Evolutionary conservation across 2,329 filamentous ascomycete genomes (phyloP).

Genomic region (Aspergillus proliferans): DNA sequence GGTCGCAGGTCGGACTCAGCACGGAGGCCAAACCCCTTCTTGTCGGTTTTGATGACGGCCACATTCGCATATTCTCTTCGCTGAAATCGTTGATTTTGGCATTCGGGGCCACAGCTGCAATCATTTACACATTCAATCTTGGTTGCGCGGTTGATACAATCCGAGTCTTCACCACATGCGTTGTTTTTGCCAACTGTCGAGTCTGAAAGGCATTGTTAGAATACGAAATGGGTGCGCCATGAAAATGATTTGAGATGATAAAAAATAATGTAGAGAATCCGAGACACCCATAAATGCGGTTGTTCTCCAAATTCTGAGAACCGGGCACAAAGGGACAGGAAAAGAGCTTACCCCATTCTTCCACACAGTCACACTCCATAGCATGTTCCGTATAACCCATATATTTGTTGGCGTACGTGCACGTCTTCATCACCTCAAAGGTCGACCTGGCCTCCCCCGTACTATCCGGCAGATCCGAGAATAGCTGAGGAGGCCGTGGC

Average conservation of each 20-base stretch:
- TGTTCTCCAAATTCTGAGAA: too few species aligned
- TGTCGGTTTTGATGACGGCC: constrained; percentile 93
- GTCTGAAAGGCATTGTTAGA: constrained; percentile 42
- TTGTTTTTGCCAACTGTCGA: constrained; percentile 54
- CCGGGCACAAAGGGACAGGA: constrained; percentile 15
- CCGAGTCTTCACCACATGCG: constrained; percentile 91
- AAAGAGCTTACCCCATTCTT: constrained; percentile 78
- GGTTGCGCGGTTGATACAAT: constrained; percentile 96
- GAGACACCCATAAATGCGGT: neutral
- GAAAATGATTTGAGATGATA: neutral
- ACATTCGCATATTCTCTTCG: constrained; percentile 84
- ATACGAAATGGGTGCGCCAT: neutral
- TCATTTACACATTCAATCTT: constrained; percentile 93
- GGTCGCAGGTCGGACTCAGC: constrained; percentile 69
- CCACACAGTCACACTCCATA: constrained; percentile 88
- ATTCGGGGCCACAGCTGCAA: constrained; percentile 79
- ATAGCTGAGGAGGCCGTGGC: constrained; percentile 59
- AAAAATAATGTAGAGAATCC: constrained; percentile 4
- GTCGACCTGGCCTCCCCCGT: constrained; percentile 67
- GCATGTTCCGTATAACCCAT: constrained; percentile 89
- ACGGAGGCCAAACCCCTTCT: constrained; percentile 91
- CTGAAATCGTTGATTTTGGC: constrained; percentile 93
- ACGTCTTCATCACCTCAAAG: constrained; percentile 77
- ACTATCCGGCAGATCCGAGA: constrained; percentile 67
- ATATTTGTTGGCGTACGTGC: constrained; percentile 84